These are phyloP conservation scores for Albugo laibachii DNA, from an alignment of 352 stramenopile genomes.

Conservation along the genomic window DNA sequence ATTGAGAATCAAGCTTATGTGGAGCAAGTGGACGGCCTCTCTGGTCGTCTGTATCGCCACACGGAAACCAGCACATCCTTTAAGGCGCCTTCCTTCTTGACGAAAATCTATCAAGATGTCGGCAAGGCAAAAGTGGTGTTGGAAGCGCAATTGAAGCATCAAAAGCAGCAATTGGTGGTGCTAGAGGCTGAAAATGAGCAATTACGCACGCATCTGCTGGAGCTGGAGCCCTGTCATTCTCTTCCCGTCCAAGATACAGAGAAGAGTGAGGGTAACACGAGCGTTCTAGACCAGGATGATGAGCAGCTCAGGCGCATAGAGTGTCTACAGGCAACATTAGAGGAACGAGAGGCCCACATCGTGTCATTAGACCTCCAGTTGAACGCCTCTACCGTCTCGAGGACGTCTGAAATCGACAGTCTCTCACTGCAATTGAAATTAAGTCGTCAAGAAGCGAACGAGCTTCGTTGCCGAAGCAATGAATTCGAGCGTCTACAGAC, in stretches of 20 bases:
- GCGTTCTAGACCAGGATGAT: too few relatives aligned
- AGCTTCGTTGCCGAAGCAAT: constrained; percentile 65
- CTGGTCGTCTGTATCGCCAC: too few relatives aligned
- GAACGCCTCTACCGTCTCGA: too few relatives aligned
- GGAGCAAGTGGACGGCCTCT: too few relatives aligned
- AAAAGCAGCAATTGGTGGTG: constrained; percentile 21
- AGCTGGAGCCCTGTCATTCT: background rate
- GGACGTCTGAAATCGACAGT: too few relatives aligned
- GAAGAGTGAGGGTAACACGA: background rate
- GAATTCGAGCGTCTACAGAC: constrained; percentile 49
- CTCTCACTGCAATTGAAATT: constrained; percentile 55
- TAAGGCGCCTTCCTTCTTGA: constrained; percentile 17
- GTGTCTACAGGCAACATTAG: too few relatives aligned
- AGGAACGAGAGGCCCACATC: too few relatives aligned
- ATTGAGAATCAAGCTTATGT: too few relatives aligned
- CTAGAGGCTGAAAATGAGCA: constrained; percentile 29
- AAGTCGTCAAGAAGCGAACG: constrained; percentile 59
- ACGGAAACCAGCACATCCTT: too few relatives aligned
- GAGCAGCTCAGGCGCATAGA: too few relatives aligned
- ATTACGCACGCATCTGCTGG: constrained; percentile 10
- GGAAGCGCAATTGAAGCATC: constrained; percentile 44
- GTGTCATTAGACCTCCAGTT: too few relatives aligned
- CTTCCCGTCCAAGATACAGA: background rate
- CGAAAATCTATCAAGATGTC: constrained; percentile 65
- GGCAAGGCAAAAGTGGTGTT: constrained; percentile 55